Base-by-base conservation (phyloP, 345 rosid species). In the Raphanus raphanistrum region DNA sequence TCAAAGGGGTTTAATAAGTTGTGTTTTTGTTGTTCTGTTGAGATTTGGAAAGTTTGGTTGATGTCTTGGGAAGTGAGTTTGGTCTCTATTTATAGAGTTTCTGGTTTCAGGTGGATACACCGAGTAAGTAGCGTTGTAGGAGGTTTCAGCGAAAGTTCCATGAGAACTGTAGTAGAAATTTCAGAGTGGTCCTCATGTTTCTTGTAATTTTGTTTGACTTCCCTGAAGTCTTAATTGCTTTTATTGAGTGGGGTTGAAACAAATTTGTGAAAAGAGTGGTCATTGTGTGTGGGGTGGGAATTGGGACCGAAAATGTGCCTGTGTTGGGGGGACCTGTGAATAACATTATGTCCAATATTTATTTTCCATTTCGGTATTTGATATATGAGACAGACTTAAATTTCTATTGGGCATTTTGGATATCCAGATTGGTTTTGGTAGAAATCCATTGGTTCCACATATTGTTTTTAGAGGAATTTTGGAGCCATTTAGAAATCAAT, bases 91-190 rank as follows among this genome's bases (percentile, higher is more conserved):
- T 74, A 79, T 57, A 74, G 41, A 5, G 27, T 7, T 48, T n/a
- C 17, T 17, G 7, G 68, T 35, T 6, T 64, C 17, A 73, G 32
- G 63, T 76, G 67, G 65, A 68, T 5, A 79, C 54, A 68, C 70
- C 63, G 78, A 79, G 64, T 79, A 60, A 26, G 81, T 50, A 60
- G 77, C 76, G 54, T 62, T 62, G 66, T 15, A 63, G 43, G 26
- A 32, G 12, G 26, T 32, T 63, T 8, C 25, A 70, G 1, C 2
- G 82, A 68, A 80, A 31, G 26, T 80, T 80, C 82, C 16, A 12
- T 6, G 6, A 32, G 35, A 52, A 52, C 17, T 50, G 17, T 52
- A 52, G 31, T 4, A n/a, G 10, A 55, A 43, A 43, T 62, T 62
- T 9, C 66, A 32, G 9, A 43, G 17, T 9, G 50, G 76, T 58